Evolutionary conservation across 176 grass and related monocot species (phyloP).

Genomic region (Oryza officinalis): DNA sequence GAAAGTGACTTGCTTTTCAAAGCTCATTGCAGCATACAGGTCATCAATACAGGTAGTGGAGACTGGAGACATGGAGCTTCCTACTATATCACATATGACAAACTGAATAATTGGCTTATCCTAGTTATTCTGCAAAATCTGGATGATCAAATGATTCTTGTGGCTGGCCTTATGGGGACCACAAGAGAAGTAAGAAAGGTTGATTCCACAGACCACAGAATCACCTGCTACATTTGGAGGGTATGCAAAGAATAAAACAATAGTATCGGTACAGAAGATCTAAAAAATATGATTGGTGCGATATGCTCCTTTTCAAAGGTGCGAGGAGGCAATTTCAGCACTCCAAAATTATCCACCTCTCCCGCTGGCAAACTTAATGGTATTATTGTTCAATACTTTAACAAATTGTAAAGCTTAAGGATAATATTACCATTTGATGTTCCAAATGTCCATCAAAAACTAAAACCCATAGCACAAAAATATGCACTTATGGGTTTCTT

Average conservation of each 20-base stretch:
- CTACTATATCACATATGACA: background rate
- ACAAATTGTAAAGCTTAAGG: background rate
- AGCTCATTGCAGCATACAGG: constrained; percentile 1
- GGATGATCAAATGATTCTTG: background rate
- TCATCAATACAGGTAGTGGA: background rate
- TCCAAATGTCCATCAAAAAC: constrained; percentile 10
- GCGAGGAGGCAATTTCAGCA: background rate
- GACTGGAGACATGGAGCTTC: background rate
- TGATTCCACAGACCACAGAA: background rate
- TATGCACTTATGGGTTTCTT: background rate
- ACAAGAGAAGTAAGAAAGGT: background rate
- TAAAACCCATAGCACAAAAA: background rate
- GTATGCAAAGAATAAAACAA: background rate
- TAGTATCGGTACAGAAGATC: background rate
- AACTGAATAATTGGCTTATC: constrained; percentile 18
- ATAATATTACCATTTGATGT: constrained; percentile 14
- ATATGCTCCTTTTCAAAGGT: constrained; percentile 9
- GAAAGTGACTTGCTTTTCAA: constrained; percentile 24
- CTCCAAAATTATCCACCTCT: background rate
- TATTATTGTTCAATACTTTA: constrained; percentile 11
- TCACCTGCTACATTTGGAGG: no score
- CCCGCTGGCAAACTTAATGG: background rate
- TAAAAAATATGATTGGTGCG: background rate
- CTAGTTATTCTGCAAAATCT: constrained; percentile 4
- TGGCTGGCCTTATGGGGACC: background rate